These are phyloP conservation scores for Populus simonii DNA, from an alignment of 345 rosid species.

Conservation along the genomic window DNA sequence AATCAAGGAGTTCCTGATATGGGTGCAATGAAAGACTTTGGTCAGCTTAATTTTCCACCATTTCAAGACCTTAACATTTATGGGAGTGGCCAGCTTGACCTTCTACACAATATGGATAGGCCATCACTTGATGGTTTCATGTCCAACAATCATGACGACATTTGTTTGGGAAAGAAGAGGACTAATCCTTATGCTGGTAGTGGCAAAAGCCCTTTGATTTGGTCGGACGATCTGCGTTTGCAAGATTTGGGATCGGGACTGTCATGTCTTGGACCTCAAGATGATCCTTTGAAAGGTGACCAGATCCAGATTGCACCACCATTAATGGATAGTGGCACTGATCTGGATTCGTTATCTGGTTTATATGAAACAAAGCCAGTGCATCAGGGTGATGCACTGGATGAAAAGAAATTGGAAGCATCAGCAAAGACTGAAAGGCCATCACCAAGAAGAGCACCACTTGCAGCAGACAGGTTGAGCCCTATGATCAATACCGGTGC, in stretches of 20 bases:
- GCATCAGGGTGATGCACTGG: constrained; percentile 49
- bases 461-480: constrained; percentile 46
- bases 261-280: constrained; percentile 39
- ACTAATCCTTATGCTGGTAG: constrained; percentile 51
- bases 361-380: constrained; percentile 66
- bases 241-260: constrained; percentile 45
- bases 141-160: constrained; percentile 33
- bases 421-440: constrained; percentile 57
- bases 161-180: constrained; percentile 70
- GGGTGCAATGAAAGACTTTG: constrained; percentile 40
- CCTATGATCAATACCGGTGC: constrained; percentile 47
- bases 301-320: constrained; percentile 44
- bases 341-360: constrained; percentile 65
- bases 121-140: constrained; percentile 48
- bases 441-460: constrained; percentile 61
- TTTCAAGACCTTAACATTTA: constrained; percentile 96
- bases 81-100: constrained; percentile 52
- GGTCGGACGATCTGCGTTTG: constrained; percentile 75
- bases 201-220: constrained; percentile 67
- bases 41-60: constrained; percentile 64
- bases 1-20: constrained; percentile 46
- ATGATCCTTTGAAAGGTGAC: constrained; percentile 34
- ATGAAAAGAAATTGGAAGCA: constrained; percentile 44
- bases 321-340: constrained; percentile 41
- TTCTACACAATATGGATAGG: constrained; percentile 64